Conservation (phyloP, 2,329 filamentous ascomycete genomes). For the Teratosphaeria pseudoeucalypti region DNA sequence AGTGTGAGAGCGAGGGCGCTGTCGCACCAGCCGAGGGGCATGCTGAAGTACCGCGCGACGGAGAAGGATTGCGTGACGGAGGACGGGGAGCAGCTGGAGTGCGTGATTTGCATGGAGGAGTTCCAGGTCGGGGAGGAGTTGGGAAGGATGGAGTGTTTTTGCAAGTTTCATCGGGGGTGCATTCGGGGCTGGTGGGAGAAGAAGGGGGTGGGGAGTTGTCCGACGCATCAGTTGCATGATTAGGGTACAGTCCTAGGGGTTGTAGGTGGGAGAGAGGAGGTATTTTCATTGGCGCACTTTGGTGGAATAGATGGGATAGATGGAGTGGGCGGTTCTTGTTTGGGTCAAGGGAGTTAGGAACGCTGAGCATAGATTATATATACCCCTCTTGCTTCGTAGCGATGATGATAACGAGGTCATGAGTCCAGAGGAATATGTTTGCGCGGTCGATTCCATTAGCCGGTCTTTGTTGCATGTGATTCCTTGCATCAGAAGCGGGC, state of each 20-base stretch:
- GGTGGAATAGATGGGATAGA: background rate
- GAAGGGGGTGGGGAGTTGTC: conserved; percentile 47
- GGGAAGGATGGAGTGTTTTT: conserved; percentile 51
- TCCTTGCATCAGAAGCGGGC: no score
- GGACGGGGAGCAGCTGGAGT: conserved; percentile 43
- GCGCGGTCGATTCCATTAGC: no score
- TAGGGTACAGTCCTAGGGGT: conserved; percentile 4
- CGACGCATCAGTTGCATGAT: conserved; percentile 45
- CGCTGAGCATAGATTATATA: background rate
- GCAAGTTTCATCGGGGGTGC: conserved; percentile 53
- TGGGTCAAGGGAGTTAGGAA: background rate
- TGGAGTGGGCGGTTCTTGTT: background rate
- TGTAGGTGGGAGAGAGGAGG: no score
- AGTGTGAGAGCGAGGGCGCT: conserved; percentile 14
- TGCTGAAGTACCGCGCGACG: conserved; percentile 46
- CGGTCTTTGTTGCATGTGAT: no score
- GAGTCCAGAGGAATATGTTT: background rate
- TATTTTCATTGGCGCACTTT: background rate
- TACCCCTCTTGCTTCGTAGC: background rate
- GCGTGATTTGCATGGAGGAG: conserved; percentile 55
- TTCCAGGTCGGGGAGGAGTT: conserved; percentile 50
- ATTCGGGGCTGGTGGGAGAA: conserved; percentile 51
- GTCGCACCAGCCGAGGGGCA: conserved; percentile 28
- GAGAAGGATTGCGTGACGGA: conserved; percentile 52
- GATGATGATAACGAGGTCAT: background rate